Percentiles rank a stretch among this genome's conserved stretches.
These are phyloP conservation scores for Candida vaughaniae DNA, from an alignment of 805 yeast genomes.

Conservation along the genomic window DNA sequence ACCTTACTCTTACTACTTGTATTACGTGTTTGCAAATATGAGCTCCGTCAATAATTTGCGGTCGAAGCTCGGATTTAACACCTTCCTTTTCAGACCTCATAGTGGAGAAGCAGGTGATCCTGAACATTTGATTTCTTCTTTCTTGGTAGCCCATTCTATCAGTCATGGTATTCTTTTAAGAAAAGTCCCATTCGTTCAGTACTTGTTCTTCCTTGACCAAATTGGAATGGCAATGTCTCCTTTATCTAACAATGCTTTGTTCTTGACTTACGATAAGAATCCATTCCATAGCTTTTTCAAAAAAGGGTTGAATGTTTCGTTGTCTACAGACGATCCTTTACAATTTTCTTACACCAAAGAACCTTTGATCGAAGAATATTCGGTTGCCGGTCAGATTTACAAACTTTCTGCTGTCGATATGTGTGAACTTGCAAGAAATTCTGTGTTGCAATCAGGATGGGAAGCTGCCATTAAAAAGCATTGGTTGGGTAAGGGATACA, in stretches of 20 bases:
- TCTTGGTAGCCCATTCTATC: conserved; percentile 84
- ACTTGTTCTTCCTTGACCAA: conserved; percentile 89
- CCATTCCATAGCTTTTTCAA: conserved; percentile 91
- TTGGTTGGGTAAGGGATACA: conserved; percentile 80
- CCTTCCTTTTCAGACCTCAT: conserved; percentile 95
- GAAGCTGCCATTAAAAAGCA: conserved; percentile 82
- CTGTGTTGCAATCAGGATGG: conserved; percentile 93
- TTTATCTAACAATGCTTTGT: conserved; percentile 91
- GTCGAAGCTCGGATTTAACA: conserved; percentile 69
- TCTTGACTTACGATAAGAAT: conserved; percentile 93
- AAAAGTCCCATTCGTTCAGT: conserved; percentile 93
- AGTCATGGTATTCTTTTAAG: conserved; percentile 93
- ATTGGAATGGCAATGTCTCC: conserved; percentile 99
- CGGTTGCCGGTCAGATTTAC: conserved; percentile 97
- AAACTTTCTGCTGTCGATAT: conserved; percentile 92
- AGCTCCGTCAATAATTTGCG: conserved; percentile 87
- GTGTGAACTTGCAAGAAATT: conserved; percentile 94
- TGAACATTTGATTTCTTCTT: conserved; percentile 90
- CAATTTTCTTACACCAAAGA: conserved; percentile 97
- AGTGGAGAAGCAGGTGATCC: conserved; percentile 99
- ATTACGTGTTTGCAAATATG: conserved; percentile 83
- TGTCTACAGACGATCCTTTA: conserved; percentile 96
- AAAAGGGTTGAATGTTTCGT: conserved; percentile 89
- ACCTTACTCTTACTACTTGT: conserved; percentile 94
- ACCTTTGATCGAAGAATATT: conserved; percentile 95